Percentiles rank a stretch among this genome's conserved stretches.
Evolutionary conservation across 306 rosid genomes (phyloP).

Genomic region (Leucaena leucocephala): DNA sequence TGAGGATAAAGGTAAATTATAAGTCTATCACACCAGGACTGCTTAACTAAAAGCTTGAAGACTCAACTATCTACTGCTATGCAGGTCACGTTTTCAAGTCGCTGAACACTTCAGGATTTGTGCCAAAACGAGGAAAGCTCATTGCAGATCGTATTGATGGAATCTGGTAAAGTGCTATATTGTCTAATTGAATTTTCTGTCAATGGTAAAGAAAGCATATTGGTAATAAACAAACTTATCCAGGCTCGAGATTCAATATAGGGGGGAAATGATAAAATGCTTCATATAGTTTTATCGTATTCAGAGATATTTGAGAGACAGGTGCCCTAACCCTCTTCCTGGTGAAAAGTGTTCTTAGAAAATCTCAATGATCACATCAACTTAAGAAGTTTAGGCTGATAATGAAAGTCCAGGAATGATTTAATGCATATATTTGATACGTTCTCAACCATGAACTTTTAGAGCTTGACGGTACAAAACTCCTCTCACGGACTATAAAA

Average conservation of each 20-base stretch:
- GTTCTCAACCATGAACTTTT: neutral
- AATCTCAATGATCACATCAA: neutral
- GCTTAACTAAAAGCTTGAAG: conserved; percentile 26
- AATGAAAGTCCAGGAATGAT: neutral
- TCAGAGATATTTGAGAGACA: neutral
- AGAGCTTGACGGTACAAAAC: neutral
- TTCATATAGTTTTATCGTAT: neutral
- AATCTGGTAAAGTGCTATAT: conserved; percentile 66
- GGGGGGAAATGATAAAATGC: conserved; percentile 7
- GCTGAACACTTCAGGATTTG: conserved; percentile 84
- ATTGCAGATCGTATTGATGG: conserved; percentile 96
- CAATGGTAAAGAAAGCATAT: conserved; percentile 16
- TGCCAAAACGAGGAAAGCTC: conserved; percentile 87
- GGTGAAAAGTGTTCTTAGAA: neutral
- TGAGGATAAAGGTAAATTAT: conserved; percentile 79
- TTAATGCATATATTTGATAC: neutral
- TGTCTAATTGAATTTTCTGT: conserved; percentile 13
- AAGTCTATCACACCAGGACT: conserved; percentile 24
- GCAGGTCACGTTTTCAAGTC: conserved; percentile 92
- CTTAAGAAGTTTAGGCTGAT: neutral
- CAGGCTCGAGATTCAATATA: neutral
- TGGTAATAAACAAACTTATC: conserved; percentile 12
- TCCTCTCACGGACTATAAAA: too few species aligned
- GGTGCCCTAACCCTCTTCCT: neutral
- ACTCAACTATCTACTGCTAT: conserved; percentile 29